A percentile compares a stretch with the other conserved stretches of the same genome.
These are phyloP conservation scores for Phaseolus coccineus DNA, from an alignment of 331 rosid species.

Conservation along the genomic window DNA sequence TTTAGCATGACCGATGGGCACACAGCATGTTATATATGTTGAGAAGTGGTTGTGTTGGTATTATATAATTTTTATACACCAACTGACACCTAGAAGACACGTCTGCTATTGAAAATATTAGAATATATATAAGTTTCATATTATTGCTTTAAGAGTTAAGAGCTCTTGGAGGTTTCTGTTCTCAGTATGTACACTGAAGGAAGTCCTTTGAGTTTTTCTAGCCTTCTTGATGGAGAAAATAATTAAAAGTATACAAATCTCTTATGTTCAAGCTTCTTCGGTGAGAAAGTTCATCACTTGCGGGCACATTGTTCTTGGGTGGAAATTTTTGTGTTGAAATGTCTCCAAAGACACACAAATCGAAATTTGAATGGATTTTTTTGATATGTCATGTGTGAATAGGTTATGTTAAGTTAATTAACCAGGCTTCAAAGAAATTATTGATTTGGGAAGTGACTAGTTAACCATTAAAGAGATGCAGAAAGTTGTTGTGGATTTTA, in stretches of 20 bases:
- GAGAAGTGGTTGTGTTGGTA: neutral
- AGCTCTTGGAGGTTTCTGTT: slow-evolving; percentile 23
- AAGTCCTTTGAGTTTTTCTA: neutral
- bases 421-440: neutral
- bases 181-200: slow-evolving; percentile 10
- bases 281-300: neutral
- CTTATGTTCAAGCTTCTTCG: neutral
- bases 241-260: neutral
- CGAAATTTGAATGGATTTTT: neutral
- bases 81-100: neutral
- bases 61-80: neutral
- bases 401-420: slow-evolving; percentile 13
- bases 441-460: slow-evolving; percentile 2
- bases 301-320: neutral
- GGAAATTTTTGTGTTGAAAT: neutral
- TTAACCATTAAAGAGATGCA: neutral
- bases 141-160: neutral
- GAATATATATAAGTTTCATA: slow-evolving; percentile 19
- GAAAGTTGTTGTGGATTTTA: slow-evolving; percentile 1
- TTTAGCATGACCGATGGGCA: neutral
- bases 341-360: neutral
- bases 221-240: neutral
- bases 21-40: neutral
- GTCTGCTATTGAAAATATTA: neutral
- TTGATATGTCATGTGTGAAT: neutral